Evolutionary conservation across 2,329 filamentous ascomycete genomes (phyloP), one percentile per base, ranked within the genome.

Genomic region (Ophiosphaerella narmari): DNA sequence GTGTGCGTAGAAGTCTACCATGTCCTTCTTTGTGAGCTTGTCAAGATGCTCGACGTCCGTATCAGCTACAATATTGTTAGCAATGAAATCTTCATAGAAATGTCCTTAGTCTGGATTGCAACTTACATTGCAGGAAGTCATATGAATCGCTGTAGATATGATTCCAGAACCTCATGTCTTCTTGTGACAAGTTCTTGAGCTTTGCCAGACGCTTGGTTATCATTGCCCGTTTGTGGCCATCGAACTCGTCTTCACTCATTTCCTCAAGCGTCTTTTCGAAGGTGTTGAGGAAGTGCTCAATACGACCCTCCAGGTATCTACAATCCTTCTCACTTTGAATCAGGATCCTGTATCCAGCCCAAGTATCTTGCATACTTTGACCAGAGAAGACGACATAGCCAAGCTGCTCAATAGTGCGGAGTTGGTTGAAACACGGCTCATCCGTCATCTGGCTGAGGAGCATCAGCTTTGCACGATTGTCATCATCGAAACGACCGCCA

Each of bases 331-430:
- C 93, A 68, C 91, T 96, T 77, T 99, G 94, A 26, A 99, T 91
- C 54, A 97, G 83, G 57, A 99, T 88, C 5, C 92, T 84, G 74
- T 94, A 94, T 1, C 90, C 90, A 1, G 73, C 68, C 63, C 90
- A 87, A 0, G 88, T 93, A 0, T 89, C 91, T n/a, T 85, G 78
- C 47, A 88, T 85, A 44, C 83, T 82, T 34, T 86, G 80, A 24
- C 91, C 90, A 41, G 89, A 93, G 74, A 93, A 96, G 0, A 99
- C 93, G 45, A 99, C 90, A 63, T 99, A 99, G 11, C 94, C 94
- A 6, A 99, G 86, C 75, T 99, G 93, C 73, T 99, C 93, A 74
- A 97, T 97, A 37, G 94, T 97, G 42, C 94, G 86, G 7, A 99
- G 81, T 72, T 96, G 91, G 74, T 99, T 91, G 68, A 97, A 99